Percentiles rank a stretch among this genome's conserved stretches.
phyloP scores from a whole-genome alignment of 768 basidiomycete species.

The Mycena rebaudengoi region DNA sequence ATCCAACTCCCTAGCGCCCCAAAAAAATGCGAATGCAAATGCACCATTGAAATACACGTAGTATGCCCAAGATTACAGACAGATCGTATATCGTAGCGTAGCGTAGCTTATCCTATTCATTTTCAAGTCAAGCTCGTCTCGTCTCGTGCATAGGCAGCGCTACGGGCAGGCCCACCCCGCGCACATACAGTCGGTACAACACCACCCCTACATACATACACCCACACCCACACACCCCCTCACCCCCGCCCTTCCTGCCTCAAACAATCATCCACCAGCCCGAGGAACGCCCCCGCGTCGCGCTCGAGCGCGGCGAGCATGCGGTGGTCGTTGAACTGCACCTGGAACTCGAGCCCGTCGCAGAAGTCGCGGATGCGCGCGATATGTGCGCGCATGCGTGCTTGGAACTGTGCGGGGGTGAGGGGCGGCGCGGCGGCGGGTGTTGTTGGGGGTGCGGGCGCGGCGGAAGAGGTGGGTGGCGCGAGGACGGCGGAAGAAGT shows the following conservation, averaged over 20 bases:
- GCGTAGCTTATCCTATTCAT: too few species aligned
- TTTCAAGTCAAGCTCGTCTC: too few species aligned
- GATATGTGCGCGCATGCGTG: constrained; percentile 52
- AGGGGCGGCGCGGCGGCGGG: not conserved
- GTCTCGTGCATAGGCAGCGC: too few species aligned
- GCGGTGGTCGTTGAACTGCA: constrained; percentile 54
- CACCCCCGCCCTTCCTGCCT: constrained; percentile 50
- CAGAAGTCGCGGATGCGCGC: constrained; percentile 53
- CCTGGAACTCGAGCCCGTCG: constrained; percentile 55
- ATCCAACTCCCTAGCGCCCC: too few species aligned
- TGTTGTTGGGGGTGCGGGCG: not conserved
- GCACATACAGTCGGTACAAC: too few species aligned
- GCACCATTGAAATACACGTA: too few species aligned
- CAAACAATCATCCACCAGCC: constrained; percentile 49
- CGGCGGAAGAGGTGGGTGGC: not conserved
- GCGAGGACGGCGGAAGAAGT: not conserved
- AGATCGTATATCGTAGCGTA: too few species aligned
- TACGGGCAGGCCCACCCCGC: too few species aligned
- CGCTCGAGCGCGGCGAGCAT: constrained; percentile 53
- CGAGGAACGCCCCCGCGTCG: constrained; percentile 50
- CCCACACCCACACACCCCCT: too few species aligned
- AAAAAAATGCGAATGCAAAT: too few species aligned
- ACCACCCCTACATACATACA: too few species aligned
- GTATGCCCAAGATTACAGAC: too few species aligned
- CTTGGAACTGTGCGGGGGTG: constrained; percentile 29